Percentiles rank a stretch among this genome's conserved stretches.
phyloP scores from a whole-genome alignment of 768 basidiomycete genomes.

The Naganishia vishniacii region DNA sequence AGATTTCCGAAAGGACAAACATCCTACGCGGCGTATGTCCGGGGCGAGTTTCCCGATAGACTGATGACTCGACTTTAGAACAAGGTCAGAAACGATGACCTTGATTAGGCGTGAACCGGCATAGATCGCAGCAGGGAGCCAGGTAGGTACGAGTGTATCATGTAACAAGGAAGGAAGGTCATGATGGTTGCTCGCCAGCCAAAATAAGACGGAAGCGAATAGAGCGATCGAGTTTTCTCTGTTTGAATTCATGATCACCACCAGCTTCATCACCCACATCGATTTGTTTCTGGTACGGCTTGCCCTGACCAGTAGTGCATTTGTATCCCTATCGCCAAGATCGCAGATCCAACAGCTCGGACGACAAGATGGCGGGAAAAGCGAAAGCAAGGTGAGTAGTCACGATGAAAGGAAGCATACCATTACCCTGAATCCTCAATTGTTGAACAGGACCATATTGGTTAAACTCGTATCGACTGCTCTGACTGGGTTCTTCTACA shows the following conservation, averaged over 20 bases:
- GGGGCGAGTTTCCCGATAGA: too few relatives aligned
- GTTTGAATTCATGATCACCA: not conserved
- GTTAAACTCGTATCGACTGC: slow-evolving; percentile 85
- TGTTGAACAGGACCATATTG: slow-evolving; percentile 62
- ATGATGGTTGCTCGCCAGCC: not conserved
- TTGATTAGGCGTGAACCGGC: too few relatives aligned
- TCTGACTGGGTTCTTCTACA: slow-evolving; percentile 87
- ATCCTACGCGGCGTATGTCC: not conserved
- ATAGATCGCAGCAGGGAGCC: not conserved
- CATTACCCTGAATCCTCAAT: not conserved
- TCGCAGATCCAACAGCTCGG: too few relatives aligned
- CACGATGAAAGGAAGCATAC: not conserved
- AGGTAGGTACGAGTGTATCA: too few relatives aligned
- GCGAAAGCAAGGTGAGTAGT: slow-evolving; percentile 27
- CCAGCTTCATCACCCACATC: not conserved
- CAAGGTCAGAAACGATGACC: too few relatives aligned
- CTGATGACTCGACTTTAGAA: too few relatives aligned
- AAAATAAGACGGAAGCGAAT: slow-evolving; percentile 15
- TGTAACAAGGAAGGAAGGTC: too few relatives aligned
- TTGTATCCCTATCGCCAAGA: too few relatives aligned
- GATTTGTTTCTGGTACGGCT: too few relatives aligned
- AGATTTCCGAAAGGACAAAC: slow-evolving; percentile 10
- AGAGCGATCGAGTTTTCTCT: slow-evolving; percentile 12
- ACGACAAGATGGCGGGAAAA: slow-evolving; percentile 30
- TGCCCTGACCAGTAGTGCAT: too few relatives aligned